A percentile compares a stretch with the other conserved stretches of the same genome.
Evolutionary conservation across 352 stramenopile species (phyloP).

Genomic region (Paralagenidium karlingii): DNA sequence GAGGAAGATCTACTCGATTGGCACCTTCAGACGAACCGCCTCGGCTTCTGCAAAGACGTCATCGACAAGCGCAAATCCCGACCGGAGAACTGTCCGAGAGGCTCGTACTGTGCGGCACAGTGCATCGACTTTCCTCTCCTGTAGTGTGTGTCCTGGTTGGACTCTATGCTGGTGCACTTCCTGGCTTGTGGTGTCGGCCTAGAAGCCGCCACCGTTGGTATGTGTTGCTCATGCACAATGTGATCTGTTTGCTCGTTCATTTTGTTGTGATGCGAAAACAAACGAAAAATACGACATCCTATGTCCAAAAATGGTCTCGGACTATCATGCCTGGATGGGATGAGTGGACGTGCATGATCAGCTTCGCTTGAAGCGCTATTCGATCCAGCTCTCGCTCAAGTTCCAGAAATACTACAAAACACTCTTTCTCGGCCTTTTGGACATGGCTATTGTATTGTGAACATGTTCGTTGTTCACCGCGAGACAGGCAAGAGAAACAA

Average conservation of each 20-base stretch:
- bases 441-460: constrained; percentile 9
- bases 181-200: constrained; percentile 7
- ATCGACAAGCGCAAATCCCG: constrained; percentile 3
- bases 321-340: constrained; percentile 16
- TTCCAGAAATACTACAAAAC: constrained; percentile 10
- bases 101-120: too few species aligned
- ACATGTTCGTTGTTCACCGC: constrained; percentile 10
- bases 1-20: constrained; percentile 14
- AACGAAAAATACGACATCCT: constrained; percentile 1
- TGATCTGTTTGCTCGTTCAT: too few species aligned
- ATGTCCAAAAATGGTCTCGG: constrained; percentile 9
- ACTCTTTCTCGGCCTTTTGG: constrained; percentile 8
- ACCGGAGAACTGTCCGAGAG: constrained; percentile 4
- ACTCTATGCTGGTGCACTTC: constrained; percentile 17
- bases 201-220: constrained; percentile 1
- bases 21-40: constrained; percentile 7
- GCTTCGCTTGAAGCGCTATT: constrained; percentile 10
- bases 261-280: too few species aligned
- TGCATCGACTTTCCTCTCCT: constrained; percentile 4
- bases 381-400: constrained; percentile 4
- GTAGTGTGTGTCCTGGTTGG: constrained; percentile 10
- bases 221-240: neutral
- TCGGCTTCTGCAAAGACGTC: constrained; percentile 3
- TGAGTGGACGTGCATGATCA: constrained; percentile 12
- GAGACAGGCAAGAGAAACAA: too few species aligned